phyloP scores from a whole-genome alignment of 2,329 filamentous ascomycete genomes.

The Coniochaeta pulveracea region DNA sequence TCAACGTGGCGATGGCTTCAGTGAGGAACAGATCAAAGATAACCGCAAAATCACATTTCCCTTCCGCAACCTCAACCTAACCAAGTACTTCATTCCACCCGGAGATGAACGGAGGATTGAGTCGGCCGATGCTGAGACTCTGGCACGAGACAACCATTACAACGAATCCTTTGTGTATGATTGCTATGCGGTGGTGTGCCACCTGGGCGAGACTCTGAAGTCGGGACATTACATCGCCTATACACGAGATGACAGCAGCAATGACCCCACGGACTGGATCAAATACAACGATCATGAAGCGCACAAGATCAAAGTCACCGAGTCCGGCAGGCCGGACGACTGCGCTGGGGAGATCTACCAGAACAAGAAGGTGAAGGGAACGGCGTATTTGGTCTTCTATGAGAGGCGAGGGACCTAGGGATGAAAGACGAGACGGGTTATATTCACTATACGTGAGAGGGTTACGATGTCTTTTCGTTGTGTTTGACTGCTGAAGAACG shows the following conservation, averaged over 20 bases:
- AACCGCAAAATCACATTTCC: constrained; percentile 58
- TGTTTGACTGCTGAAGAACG: too few relatives aligned
- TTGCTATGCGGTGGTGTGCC: constrained; percentile 74
- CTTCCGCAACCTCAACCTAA: constrained; percentile 53
- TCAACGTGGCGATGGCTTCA: too few relatives aligned
- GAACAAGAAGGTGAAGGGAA: too few relatives aligned
- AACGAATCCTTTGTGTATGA: constrained; percentile 61
- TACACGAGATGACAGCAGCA: constrained; percentile 43
- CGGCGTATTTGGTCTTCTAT: too few relatives aligned
- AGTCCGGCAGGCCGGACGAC: constrained; percentile 20
- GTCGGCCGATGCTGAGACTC: constrained; percentile 9
- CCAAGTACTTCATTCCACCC: constrained; percentile 27
- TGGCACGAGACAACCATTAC: constrained; percentile 28
- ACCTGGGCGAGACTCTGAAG: constrained; percentile 55
- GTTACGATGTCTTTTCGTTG: too few relatives aligned
- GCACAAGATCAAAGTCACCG: constrained; percentile 28
- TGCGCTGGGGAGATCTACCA: not conserved
- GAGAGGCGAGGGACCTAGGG: too few relatives aligned
- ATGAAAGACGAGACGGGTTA: too few relatives aligned
- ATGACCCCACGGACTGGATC: constrained; percentile 33
- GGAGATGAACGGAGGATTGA: constrained; percentile 20
- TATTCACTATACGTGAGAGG: too few relatives aligned
- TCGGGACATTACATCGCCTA: constrained; percentile 74
- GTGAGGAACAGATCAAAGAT: not conserved
- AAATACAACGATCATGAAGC: constrained; percentile 34